Evolutionary conservation across 1,284 basidiomycete species (phyloP), one percentile per base, ranked within the genome.

Genomic region (Trametes pubescens): DNA sequence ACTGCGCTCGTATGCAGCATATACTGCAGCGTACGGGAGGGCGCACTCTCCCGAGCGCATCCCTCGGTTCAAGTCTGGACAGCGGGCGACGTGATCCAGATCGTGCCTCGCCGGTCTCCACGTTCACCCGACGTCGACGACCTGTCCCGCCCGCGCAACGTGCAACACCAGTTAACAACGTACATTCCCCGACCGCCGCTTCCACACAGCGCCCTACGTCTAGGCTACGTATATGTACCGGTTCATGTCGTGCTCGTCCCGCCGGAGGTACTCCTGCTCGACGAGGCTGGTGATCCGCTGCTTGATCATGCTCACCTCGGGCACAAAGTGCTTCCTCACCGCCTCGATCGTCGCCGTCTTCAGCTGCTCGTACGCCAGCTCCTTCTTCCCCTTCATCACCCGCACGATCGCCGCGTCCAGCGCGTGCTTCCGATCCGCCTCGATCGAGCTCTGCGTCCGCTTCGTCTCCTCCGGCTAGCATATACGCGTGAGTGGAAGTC

Each of bases 341-440:
- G 90, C 87, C 51, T 91, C 88, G 61, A 98, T 87, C 29, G 92
- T 90, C 67, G 88, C 87, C 38, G 88, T 84, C 76, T 92, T 92
- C 72, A 97, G 82, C 72, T 88, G 85, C 77, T 95, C 92, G 72
- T 91, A 91, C 66, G 73, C 81, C 80, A 86, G 85, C 75, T 90
- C 90, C 79, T 96, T 98, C 71, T 88, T 86, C 2, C 88, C 89
- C 76, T 98, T 98, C 95, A 98, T 96, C 73, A 97, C 90, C 2
- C 95, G 89, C 40, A 98, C 95, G 68, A 98, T 96, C 7, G 96
- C 95, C 0, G 96, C 95, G 71, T 99, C 96, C 29, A 99, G 81
- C 57, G 92, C 88, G 65, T 91, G 86, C 65, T 92, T 91, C 63
- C 97, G 88, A 77, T 98, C 95, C 40, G 91, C 86, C 65, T 96